Base-by-base conservation (phyloP, 176 grass and related monocot genomes). In the Juncus effusus region DNA sequence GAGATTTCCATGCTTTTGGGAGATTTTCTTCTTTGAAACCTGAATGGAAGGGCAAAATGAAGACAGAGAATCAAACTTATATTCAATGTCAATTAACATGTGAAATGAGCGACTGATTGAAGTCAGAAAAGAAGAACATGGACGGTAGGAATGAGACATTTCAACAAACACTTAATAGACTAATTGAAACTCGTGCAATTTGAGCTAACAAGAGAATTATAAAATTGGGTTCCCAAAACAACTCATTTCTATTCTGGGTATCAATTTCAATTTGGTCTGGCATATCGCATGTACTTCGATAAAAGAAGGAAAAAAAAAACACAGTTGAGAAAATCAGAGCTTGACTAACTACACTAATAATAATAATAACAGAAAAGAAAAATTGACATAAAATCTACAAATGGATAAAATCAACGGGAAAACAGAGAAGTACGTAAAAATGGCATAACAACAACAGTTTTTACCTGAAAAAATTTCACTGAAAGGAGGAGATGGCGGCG, bases 151-250 rank as follows among this genome's bases (percentile, higher is more conserved):
- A 42, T 14, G 66, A 56, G n/a, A 41, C 64, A 56, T 56, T 56
- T 70, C 6, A 70, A 70, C 51, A 56, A 70, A 3, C 66, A 70
- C 36, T 40, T 56, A 7, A 55, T 55, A 40, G 36, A 67, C 64
- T 16, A 9, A 66, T 3, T 45, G 9, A 47, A 47, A 47, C 9
- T 47, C 6, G 9, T 47, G 44, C 44, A 47, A 47, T 47, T 47
- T 47, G 44, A 47, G 44, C 44, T 28, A 0, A 47, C 44, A 47
- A 47, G 6, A 9, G 44, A 28, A 28, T 28, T 28, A 28, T 28
- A 28, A 28, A 28, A 28, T 28, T 28, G 19, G 19, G 19, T 28
- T 28, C 19, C 19, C 19, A 28, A 28, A 28, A 28, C 19, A 28
- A 1, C 19, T 28, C 19, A 28, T 47, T 47, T 9, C 9, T 47